A percentile compares a stretch with the other conserved stretches of the same genome.
Conservation (phyloP, 768 basidiomycete genomes). For the Kwoniella sp. region DNA sequence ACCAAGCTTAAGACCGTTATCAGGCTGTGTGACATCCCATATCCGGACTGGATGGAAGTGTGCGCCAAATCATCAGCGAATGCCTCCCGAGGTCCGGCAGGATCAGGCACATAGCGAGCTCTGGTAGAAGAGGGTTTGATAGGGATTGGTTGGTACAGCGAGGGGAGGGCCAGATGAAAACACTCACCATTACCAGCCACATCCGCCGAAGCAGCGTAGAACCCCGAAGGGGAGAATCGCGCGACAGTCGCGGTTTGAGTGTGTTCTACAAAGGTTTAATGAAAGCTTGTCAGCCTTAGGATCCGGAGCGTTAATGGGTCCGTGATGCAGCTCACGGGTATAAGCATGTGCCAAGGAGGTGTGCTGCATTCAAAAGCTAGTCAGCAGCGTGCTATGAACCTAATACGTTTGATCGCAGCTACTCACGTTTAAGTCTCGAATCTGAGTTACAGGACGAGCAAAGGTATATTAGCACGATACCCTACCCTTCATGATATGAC, state of each 20-base stretch:
- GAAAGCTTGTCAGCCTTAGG: conserved; percentile 13
- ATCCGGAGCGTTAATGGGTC: neutral
- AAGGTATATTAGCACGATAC: conserved; percentile 13
- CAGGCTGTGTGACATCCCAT: conserved; percentile 90
- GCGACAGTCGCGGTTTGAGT: conserved; percentile 84
- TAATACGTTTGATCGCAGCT: neutral
- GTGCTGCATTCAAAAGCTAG: conserved; percentile 61
- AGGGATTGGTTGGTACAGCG: neutral
- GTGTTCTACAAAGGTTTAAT: conserved; percentile 61
- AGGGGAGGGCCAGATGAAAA: neutral
- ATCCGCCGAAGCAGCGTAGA: conserved; percentile 92
- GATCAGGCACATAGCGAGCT: too few species aligned
- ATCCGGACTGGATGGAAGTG: conserved; percentile 66
- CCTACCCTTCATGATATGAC: too few species aligned
- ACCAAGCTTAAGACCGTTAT: conserved; percentile 69
- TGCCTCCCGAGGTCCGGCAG: neutral
- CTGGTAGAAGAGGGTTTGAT: neutral
- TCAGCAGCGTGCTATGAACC: conserved; percentile 2
- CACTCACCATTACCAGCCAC: conserved; percentile 71
- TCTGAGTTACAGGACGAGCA: conserved; percentile 60
- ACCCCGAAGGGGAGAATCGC: conserved; percentile 87
- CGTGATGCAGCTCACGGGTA: conserved; percentile 51
- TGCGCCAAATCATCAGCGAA: neutral
- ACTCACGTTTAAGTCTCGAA: conserved; percentile 78
- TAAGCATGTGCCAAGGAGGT: conserved; percentile 68